Evolutionary conservation across 2,329 filamentous ascomycete genomes (phyloP), one percentile per base, ranked within the genome.

Genomic region (Sporothrix pallida): DNA sequence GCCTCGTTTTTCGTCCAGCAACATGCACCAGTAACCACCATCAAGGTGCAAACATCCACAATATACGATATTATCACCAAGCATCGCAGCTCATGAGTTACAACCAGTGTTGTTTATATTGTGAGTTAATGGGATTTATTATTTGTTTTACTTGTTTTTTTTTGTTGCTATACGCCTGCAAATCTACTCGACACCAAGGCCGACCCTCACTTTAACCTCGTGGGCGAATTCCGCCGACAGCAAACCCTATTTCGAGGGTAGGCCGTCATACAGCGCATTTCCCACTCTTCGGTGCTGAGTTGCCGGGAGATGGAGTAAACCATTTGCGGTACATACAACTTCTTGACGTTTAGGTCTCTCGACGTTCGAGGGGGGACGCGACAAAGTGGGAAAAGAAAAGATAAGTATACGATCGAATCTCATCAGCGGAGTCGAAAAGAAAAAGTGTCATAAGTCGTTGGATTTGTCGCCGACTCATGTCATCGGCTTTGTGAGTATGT

Each of bases 191-290:
- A 91, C 89, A 88, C 88, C 88, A 84, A 83, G 77, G 83, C 85
- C 85, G 81, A 87, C 84, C 85, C 86, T 89, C 85, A 89, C 89
- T 91, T 91, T 90, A 91, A 91, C 89, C 89, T 91, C 88, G 86
- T 90, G 87, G 87, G 83, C 50, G 58, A 20, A 70, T 23, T 82
- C 83, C 83, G 82, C 62, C 17, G 17, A 37, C 17, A 15, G 20
- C 52, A 56, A 26, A 37, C 17, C n/a, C 50, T 52, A 54, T 54
- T 8, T 12, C 31, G 15, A 15, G 74, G 74, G 46, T 31, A 31
- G 7, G 1, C 15, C 73, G 73, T 73, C 26, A 67, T 37, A 5
- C 58, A 76, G 20, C 31, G 42, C 42, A 46, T 62, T 17, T 73
- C 83, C 88, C 87, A 90, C 88, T 90, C 88, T 86, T 90, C 87